Base-by-base conservation (phyloP, 2,329 filamentous ascomycete species). In the Penicillium concentricum region DNA sequence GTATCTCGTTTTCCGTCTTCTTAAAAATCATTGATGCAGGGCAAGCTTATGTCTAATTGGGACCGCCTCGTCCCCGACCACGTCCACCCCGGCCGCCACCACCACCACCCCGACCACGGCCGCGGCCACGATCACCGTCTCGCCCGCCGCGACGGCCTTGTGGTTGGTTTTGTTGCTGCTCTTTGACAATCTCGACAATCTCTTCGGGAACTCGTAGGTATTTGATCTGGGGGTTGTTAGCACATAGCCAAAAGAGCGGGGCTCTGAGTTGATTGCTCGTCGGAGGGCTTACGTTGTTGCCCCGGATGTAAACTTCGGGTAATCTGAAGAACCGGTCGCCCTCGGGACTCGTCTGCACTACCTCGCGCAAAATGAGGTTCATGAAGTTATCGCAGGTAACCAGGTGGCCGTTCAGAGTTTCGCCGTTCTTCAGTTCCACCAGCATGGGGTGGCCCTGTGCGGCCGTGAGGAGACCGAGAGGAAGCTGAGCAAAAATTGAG, bases 361-460 rank as follows among this genome's bases (percentile, higher is more conserved):
- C 95, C 76, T 97, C 94, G 76, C 94, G 96, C 65, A 99, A 79
- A 2, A 93, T 97, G 67, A 99, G 81, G 79, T 99, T 99, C 94
- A 99, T 99, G 92, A 94, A 99, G 47, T 93, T 99, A 76, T 99
- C 94, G 86, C 93, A 99, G 76, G 89, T 91, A 75, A 97, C 89
- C 58, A 99, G 82, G 72, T 97, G 92, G 61, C 94, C 94, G 78
- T 97, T 99, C 59, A 99, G 84, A 0, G 94, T 97, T 78, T 99
- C 92, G 79, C 92, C 92, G 72, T 93, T 96, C 82, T 97, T 97
- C 65, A 97, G 88, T 81, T 97, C 92, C 64, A 97, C 92, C 56
- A 96, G 88, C 89, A 97, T 97, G 4, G 94, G 93, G 74, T 97
- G 91, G 83, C 94, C 94, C 81, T 97, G 92, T 64, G 94, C 92